Percentiles rank a stretch among this genome's conserved stretches.
phyloP scores from a whole-genome alignment of 2,329 filamentous ascomycete species.

The Cytospora leucostoma region DNA sequence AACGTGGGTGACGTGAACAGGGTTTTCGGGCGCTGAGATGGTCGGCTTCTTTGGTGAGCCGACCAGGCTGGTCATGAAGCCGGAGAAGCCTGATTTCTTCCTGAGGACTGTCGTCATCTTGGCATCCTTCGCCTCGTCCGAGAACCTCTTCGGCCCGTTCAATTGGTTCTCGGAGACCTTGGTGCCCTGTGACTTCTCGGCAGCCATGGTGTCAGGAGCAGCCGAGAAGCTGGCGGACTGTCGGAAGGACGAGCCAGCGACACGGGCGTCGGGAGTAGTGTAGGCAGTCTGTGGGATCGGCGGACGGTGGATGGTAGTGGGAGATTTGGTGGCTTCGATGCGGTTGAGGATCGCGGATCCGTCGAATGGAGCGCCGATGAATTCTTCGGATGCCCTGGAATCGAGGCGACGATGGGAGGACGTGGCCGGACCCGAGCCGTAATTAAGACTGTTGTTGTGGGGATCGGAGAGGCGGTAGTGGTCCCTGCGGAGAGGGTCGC shows the following conservation, averaged over 20 bases:
- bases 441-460: slow-evolving; percentile 34
- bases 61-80: slow-evolving; percentile 80
- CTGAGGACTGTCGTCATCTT: slow-evolving; percentile 62
- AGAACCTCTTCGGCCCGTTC: slow-evolving; percentile 69
- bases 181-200: slow-evolving; percentile 46
- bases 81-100: slow-evolving; percentile 88
- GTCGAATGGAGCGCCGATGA: slow-evolving; percentile 68
- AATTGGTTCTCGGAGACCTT: slow-evolving; percentile 48
- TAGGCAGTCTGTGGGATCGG: slow-evolving; percentile 41
- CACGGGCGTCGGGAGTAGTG: slow-evolving; percentile 55
- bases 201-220: slow-evolving; percentile 52
- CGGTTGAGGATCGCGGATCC: slow-evolving; percentile 62
- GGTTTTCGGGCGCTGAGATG: slow-evolving; percentile 97
- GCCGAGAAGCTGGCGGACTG: slow-evolving; percentile 66
- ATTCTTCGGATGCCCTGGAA: slow-evolving; percentile 55
- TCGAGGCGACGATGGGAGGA: slow-evolving; percentile 41
- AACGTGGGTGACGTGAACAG: slow-evolving; percentile 96
- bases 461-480: slow-evolving; percentile 34
- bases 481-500: slow-evolving; percentile 25
- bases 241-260: slow-evolving; percentile 56
- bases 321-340: slow-evolving; percentile 55
- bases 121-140: slow-evolving; percentile 71
- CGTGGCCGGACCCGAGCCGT: slow-evolving; percentile 26
- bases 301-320: slow-evolving; percentile 32
- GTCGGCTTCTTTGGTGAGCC: slow-evolving; percentile 86